Base-by-base conservation (phyloP, 73 alveolate species). In the Paramecium biaurelia region DNA sequence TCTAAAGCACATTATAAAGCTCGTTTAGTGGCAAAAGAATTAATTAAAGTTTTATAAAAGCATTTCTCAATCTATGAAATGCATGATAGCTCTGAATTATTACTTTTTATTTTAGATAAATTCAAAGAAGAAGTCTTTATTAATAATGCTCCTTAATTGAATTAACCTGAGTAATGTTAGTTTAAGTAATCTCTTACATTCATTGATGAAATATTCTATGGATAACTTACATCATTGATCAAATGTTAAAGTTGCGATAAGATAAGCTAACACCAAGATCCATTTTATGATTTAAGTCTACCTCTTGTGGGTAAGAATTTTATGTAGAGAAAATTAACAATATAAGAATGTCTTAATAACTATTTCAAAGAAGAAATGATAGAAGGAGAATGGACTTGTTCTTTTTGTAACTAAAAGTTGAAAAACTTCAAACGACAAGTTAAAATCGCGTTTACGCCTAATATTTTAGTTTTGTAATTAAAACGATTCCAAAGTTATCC, bases 31-130 rank as follows among this genome's bases (percentile, higher is more conserved):
- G 57, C 85, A 1, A 70, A 70, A 70, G 85, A 70, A 70, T 11
- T 70, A 23, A 30, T 30, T 3, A 70, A 70, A 24, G 45, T 32
- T 2, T 11, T 70, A 6, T 24, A 70, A 32, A 70, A 70, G 15
- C 24, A 30, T 28, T 70, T 70, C 37, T 70, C 85, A 10, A 70
- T 70, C 32, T 70, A 70, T 70, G 85, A 70, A 70, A 70, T 70
- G 85, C 85, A 70, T 70, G 85, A 72, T 72, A 72, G 86, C 21
- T 35, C 59, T 14, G 63, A 72, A 72, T 72, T 72, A 72, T 38
- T 72, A 10, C 58, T 72, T 7, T 72, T 72, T 18, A 34, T 72
- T 15, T 5, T 72, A 14, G 86, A 72, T 34, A 72, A 72, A 72
- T 72, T 70, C 11, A 72, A 38, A 72, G 86, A 72, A 72, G 86